Evolutionary conservation across 2,329 filamentous ascomycete species (phyloP).

Genomic region (Sarocladium brachiariae): DNA sequence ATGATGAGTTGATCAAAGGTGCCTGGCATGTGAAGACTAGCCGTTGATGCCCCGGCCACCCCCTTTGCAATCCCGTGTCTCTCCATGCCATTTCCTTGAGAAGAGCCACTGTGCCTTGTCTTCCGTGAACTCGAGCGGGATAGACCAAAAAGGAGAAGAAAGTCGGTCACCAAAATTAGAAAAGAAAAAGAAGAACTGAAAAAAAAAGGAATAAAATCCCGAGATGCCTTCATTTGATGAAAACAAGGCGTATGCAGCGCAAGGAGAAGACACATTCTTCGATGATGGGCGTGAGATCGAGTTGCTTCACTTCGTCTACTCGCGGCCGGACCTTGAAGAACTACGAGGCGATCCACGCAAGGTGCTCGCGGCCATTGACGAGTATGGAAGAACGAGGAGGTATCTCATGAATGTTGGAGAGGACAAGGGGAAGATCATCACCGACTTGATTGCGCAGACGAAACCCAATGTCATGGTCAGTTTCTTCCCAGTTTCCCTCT

Average conservation of each 20-base stretch:
- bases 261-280: slow-evolving; percentile 39
- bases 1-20: too few relatives aligned
- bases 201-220: too few relatives aligned
- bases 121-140: too few relatives aligned
- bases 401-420: slow-evolving; percentile 77
- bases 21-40: too few relatives aligned
- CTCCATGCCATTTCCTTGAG: too few relatives aligned
- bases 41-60: too few relatives aligned
- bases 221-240: slow-evolving; percentile 24
- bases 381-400: slow-evolving; percentile 52
- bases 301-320: slow-evolving; percentile 63
- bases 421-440: slow-evolving; percentile 66
- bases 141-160: neutral
- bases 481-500: too few relatives aligned
- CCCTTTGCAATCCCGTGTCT: too few relatives aligned
- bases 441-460: slow-evolving; percentile 57
- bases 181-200: too few relatives aligned
- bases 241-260: slow-evolving; percentile 32
- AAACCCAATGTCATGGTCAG: slow-evolving; percentile 60
- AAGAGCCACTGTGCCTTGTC: too few relatives aligned
- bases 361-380: slow-evolving; percentile 64
- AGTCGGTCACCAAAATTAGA: too few relatives aligned
- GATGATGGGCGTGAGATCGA: slow-evolving; percentile 71
- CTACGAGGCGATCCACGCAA: slow-evolving; percentile 57
- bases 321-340: slow-evolving; percentile 51